These are phyloP conservation scores for Amaranthus cruentus DNA, from an alignment of 148 eudicot species.

Conservation along the genomic window DNA sequence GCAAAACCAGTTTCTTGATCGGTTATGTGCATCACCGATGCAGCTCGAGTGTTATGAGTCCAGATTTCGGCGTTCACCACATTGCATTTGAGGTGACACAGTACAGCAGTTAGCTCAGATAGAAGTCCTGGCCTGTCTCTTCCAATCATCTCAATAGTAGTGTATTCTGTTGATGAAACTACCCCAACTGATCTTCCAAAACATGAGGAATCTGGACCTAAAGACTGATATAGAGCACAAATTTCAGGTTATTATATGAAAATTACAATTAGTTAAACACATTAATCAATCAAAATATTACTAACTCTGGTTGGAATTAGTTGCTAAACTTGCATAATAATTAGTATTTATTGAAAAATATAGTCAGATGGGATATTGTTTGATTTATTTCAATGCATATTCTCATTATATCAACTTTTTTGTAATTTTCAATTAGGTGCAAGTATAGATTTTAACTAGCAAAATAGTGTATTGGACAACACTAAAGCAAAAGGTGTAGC, in stretches of 20 bases:
- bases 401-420: too few relatives aligned
- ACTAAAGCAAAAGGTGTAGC: too few relatives aligned
- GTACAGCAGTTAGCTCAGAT: constrained; percentile 84
- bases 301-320: too few relatives aligned
- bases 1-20: constrained; percentile 61
- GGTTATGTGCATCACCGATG: constrained; percentile 81
- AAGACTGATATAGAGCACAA: constrained; percentile 42
- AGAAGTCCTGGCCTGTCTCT: constrained; percentile 83
- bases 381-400: too few relatives aligned
- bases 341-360: too few relatives aligned
- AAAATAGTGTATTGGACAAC: too few relatives aligned
- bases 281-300: too few relatives aligned
- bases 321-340: too few relatives aligned
- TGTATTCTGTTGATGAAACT: constrained; percentile 46
- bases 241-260: constrained; percentile 10
- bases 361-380: too few relatives aligned
- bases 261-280: too few relatives aligned
- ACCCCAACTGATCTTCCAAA: constrained; percentile 72
- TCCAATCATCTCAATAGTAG: constrained; percentile 72
- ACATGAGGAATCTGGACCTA: constrained; percentile 76
- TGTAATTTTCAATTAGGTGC: too few relatives aligned
- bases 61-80: constrained; percentile 89
- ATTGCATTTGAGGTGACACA: constrained; percentile 71
- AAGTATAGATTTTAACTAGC: too few relatives aligned
- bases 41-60: constrained; percentile 95